These are phyloP conservation scores for Monilinia fructigena DNA, from an alignment of 2,329 filamentous ascomycete genomes.

Conservation along the genomic window DNA sequence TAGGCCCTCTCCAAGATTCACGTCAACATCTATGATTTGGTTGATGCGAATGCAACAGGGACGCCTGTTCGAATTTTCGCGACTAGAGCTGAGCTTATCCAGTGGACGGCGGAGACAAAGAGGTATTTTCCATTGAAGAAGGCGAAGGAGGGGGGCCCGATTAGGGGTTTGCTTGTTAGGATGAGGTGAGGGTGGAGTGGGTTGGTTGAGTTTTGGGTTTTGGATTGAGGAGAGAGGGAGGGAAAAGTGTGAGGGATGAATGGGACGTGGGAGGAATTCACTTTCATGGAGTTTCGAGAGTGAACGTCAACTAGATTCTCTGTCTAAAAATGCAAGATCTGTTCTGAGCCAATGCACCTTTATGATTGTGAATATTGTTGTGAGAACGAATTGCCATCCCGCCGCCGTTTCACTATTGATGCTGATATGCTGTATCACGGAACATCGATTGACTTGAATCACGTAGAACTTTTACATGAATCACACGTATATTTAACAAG, in stretches of 20 bases:
- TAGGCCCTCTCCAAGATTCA: constrained; percentile 5
- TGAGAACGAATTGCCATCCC: too few species aligned
- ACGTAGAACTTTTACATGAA: too few species aligned
- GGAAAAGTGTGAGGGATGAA: too few species aligned
- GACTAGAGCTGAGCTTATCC: not conserved
- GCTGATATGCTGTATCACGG: too few species aligned
- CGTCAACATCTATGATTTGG: constrained; percentile 4
- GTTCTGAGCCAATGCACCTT: too few species aligned
- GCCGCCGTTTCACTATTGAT: too few species aligned
- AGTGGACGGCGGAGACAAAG: not conserved
- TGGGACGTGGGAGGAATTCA: not conserved
- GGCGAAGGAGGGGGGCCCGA: not conserved
- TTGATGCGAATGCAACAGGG: not conserved
- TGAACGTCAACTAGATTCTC: not conserved
- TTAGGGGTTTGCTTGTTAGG: not conserved
- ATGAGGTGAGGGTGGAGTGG: not conserved
- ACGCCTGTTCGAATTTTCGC: not conserved
- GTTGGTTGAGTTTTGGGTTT: constrained; percentile 12
- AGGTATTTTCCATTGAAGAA: not conserved
- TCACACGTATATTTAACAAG: too few species aligned
- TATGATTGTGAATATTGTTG: too few species aligned
- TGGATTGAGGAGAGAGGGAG: not conserved
- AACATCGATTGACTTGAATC: too few species aligned
- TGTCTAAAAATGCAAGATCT: too few species aligned
- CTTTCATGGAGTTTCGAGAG: not conserved